Percentiles rank a stretch among this genome's conserved stretches.
These are phyloP conservation scores for Ganoderma multipileum DNA, from an alignment of 1,284 basidiomycete species.

Conservation along the genomic window DNA sequence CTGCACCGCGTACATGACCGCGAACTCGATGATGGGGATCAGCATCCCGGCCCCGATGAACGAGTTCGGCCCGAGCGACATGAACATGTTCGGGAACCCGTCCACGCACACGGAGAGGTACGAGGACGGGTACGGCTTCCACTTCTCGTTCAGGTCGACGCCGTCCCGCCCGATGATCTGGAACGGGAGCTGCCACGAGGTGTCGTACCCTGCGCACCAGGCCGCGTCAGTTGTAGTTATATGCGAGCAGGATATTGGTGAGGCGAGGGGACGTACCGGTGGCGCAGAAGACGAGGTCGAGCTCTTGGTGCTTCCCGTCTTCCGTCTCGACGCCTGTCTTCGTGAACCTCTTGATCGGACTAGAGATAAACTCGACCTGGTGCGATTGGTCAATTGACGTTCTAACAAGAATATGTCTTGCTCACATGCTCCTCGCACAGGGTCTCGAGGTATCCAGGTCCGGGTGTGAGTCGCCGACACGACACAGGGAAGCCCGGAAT, in stretches of 20 bases:
- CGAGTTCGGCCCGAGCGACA: constrained; percentile 63
- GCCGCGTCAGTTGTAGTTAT: background rate
- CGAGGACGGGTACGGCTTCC: constrained; percentile 58
- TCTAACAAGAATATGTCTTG: background rate
- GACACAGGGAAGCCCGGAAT: constrained; percentile 63
- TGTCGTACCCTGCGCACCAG: constrained; percentile 54
- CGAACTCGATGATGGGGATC: constrained; percentile 58
- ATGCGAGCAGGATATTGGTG: background rate
- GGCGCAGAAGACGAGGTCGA: constrained; percentile 57
- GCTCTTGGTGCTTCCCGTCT: constrained; percentile 58
- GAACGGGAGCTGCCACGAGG: constrained; percentile 56
- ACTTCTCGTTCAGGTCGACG: constrained; percentile 54
- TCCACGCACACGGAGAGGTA: constrained; percentile 64
- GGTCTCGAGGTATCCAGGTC: constrained; percentile 70
- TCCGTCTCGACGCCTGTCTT: constrained; percentile 59
- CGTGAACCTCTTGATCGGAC: constrained; percentile 56
- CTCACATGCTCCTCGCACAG: constrained; percentile 62
- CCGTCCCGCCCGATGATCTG: constrained; percentile 60
- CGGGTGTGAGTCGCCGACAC: constrained; percentile 67
- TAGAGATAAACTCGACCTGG: constrained; percentile 15
- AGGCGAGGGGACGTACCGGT: constrained; percentile 30
- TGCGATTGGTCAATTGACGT: background rate
- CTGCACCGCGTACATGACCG: constrained; percentile 60
- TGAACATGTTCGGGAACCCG: constrained; percentile 70
- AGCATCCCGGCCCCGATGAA: constrained; percentile 59